Percentiles rank a stretch among this genome's conserved stretches.
Conservation (phyloP, 2,329 filamentous ascomycete species). For the Botrytis medusae region DNA sequence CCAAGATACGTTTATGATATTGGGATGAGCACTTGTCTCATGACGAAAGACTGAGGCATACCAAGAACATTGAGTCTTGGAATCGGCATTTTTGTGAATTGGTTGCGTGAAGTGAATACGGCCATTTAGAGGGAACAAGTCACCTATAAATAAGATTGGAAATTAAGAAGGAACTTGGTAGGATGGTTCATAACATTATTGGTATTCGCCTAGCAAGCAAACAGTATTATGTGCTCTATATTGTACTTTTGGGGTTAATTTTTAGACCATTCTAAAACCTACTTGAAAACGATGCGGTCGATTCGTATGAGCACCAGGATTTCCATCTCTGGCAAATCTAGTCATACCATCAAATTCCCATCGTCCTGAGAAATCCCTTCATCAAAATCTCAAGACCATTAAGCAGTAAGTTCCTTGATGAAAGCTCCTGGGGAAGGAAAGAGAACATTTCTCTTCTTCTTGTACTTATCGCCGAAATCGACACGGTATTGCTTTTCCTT, state of each 20-base stretch:
- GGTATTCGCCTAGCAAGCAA: not conserved
- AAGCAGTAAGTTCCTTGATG: constrained; percentile 25
- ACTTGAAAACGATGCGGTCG: not conserved
- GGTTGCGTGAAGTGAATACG: not conserved
- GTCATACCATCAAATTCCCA: not conserved
- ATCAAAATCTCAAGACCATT: not conserved
- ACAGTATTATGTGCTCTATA: not conserved
- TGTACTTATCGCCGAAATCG: constrained; percentile 91
- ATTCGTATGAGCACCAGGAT: no score
- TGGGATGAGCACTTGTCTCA: constrained; percentile 1
- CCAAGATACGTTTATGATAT: not conserved
- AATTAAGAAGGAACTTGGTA: not conserved
- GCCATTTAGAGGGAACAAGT: not conserved
- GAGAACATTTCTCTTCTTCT: constrained; percentile 85
- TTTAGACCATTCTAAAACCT: not conserved
- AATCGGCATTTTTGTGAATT: not conserved
- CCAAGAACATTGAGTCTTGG: not conserved
- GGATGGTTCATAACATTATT: not conserved
- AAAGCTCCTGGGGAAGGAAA: constrained; percentile 51
- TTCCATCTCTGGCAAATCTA: not conserved
- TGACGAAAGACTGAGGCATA: not conserved
- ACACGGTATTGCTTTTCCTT: constrained; percentile 89
- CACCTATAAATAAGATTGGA: not conserved
- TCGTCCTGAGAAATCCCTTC: not conserved
- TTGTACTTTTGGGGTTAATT: not conserved